Base-by-base conservation (phyloP, 805 yeast genomes). In the Kazachstania viticola region DNA sequence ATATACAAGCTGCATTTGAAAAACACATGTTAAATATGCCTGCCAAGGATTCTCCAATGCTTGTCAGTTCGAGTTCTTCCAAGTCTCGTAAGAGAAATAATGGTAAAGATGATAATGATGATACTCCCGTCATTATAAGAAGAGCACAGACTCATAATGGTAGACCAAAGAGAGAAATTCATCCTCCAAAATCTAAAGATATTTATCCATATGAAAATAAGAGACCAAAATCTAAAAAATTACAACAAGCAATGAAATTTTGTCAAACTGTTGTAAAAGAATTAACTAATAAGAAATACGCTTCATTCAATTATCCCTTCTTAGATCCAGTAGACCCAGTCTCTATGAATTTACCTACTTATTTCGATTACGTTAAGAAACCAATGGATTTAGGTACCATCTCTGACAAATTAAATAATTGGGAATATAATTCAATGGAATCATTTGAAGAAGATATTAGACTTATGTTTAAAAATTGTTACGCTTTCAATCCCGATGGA, bases 371-470 rank as follows among this genome's bases (percentile, higher is more conserved):
- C 35, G 78, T 91, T 36, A 84, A 83, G 57, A 72, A 75, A 46
- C 98, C 98, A 37, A 91, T 91, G 97, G 98, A 91, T 58, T 66
- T 91, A 44, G 75, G 88, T 21, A 84, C 96, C 0, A 70, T 88
- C 35, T 78, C 76, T 46, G 69, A 73, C 36, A 88, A 87, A 54
- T 65, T 84, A 42, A 73, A 76, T 38, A 84, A 83, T 56, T 87
- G 87, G 57, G 81, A 80, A 46, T 91, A 91, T 55, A 88, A 81
- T 50, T 75, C 77, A 34, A 91, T 85, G 14, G 94, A 81, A 38
- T 87, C 82, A 40, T 85, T 88, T 51, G 94, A 79, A 51, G 60
- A 58, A 27, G 98, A 91, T 51, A 71, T 88, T 23, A 68, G 83
- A 35, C 67, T 85, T 38, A 81, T 91, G 36, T 87, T 91, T 62